Base-by-base conservation (phyloP, 805 yeast genomes). In the Groenewaldozyma tartarivorans region DNA sequence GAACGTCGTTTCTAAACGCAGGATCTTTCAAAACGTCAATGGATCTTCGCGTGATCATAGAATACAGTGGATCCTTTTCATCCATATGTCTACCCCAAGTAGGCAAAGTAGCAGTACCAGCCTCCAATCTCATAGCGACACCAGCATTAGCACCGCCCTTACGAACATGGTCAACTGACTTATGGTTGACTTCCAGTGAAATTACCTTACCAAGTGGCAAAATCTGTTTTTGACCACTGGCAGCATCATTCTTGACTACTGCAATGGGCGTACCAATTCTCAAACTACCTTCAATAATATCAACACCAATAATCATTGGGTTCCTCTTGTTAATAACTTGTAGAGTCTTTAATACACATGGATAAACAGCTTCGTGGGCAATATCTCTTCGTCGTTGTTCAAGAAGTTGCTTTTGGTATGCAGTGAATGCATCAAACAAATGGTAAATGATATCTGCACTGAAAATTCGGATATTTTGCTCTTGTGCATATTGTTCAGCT, bases 301-400 rank as follows among this genome's bases (percentile, higher is more conserved):
- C 99, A 44, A 92, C 97, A 77, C 99, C 99, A 58, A 92, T 84
- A 58, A 92, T 88, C 97, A 92, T 92, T 48, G 99, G 99, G 63
- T 88, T 86, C 67, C 98, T 84, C 70, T 90, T 90, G 79, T 92
- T 92, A 63, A 92, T 92, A 59, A 92, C 85, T 69, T 92, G 97
- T 51, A 92, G 64, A 15, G 96, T 92, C 66, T 85, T 84, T 67
- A 92, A 67, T 26, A 90, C 96, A 71, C 94, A 82, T 53, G 99
- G 99, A 79, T 78, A 88, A 38, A 83, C 82, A 36, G 97, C 98
- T 54, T 74, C 82, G 54, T 79, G 90, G 66, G 80, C 69, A 66
- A 81, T 83, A 51, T 85, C 95, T 61, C 79, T 77, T 66, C 96
- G 82, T 66, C 94, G 84, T 62, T 78, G 78, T 62, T 90, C 98